Conservation (phyloP, 2,329 filamentous ascomycete genomes). For the Colletotrichum sp. region DNA sequence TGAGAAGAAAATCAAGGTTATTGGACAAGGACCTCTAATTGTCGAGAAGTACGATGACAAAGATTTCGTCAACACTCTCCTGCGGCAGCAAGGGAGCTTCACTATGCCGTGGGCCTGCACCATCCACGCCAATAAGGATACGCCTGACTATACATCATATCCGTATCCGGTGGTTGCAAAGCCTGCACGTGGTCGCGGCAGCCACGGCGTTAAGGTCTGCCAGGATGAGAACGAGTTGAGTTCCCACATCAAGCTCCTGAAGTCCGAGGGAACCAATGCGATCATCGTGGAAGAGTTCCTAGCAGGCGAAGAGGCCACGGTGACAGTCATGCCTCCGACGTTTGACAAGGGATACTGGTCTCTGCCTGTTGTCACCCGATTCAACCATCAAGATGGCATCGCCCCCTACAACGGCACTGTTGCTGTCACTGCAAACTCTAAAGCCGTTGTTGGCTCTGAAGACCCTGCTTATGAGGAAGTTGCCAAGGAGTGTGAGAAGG, state of each 20-base stretch:
- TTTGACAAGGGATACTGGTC: constrained; percentile 32
- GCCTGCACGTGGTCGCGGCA: neutral
- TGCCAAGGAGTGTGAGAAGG: constrained; percentile 41
- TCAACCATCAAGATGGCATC: constrained; percentile 51
- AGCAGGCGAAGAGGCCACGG: neutral
- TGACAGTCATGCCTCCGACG: constrained; percentile 49
- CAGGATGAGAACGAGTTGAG: neutral
- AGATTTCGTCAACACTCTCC: neutral
- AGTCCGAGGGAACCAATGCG: neutral
- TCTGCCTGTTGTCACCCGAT: constrained; percentile 48
- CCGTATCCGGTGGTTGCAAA: neutral
- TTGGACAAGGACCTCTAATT: neutral
- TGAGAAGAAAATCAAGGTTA: neutral
- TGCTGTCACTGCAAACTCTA: constrained; percentile 52
- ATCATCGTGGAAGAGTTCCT: neutral
- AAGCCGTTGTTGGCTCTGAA: constrained; percentile 31
- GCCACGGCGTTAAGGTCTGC: neutral
- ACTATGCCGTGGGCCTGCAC: neutral
- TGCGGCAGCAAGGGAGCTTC: neutral
- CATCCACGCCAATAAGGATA: neutral
- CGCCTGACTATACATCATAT: neutral
- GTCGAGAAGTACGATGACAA: neutral
- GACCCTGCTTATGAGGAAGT: constrained; percentile 36
- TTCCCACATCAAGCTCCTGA: neutral
- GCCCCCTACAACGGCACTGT: constrained; percentile 54